These are phyloP conservation scores for Alternaria brassicicola DNA, from an alignment of 2,329 filamentous ascomycete genomes.

Conservation along the genomic window DNA sequence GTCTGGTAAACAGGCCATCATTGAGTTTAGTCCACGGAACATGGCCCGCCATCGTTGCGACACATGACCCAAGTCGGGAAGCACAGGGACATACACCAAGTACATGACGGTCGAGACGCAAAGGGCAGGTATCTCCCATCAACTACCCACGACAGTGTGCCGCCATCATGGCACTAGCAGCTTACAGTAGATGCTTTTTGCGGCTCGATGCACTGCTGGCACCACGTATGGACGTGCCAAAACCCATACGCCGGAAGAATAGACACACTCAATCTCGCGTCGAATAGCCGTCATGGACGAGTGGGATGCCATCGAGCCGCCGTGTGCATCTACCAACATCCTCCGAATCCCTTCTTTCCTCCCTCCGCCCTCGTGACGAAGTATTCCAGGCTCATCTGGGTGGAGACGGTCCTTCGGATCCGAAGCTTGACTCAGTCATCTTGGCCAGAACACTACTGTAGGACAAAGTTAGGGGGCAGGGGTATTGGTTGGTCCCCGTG, in stretches of 20 bases:
- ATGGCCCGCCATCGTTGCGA: background rate
- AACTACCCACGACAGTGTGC: background rate
- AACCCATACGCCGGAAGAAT: background rate
- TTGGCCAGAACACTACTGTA: constrained; percentile 1
- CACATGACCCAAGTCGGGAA: background rate
- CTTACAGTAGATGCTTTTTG: background rate
- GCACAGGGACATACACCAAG: background rate
- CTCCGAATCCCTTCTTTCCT: background rate
- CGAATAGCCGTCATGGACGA: background rate
- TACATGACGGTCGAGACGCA: background rate
- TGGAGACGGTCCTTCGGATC: background rate
- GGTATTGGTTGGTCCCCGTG: background rate
- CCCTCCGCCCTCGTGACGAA: background rate
- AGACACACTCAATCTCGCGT: background rate
- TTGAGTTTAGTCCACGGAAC: background rate
- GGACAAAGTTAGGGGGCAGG: background rate
- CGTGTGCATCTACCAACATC: background rate
- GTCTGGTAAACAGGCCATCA: background rate
- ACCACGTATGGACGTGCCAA: background rate
- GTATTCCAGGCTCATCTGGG: background rate
- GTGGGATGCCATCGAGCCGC: background rate
- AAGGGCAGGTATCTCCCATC: background rate
- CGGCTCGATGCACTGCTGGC: background rate
- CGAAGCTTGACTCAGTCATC: background rate
- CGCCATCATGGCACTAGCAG: background rate